Percentiles rank a stretch among this genome's conserved stretches.
Conservation (phyloP, 2,329 filamentous ascomycete genomes). For the Nothophoma quercina region DNA sequence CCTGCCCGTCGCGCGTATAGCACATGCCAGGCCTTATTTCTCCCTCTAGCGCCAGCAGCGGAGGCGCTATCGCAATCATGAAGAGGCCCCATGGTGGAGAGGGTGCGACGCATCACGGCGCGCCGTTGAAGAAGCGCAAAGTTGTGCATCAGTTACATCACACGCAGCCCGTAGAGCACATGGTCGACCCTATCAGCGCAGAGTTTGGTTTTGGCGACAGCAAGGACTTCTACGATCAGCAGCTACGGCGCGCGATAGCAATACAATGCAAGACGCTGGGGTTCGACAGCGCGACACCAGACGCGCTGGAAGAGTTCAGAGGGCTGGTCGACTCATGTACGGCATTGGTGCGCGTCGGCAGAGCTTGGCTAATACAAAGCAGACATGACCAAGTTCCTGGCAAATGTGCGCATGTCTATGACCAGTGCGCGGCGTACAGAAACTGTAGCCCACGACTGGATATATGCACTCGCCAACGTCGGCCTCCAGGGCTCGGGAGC, state of each 20-base stretch:
- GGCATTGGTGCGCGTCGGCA: conserved; percentile 35
- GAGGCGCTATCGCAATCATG: conserved; percentile 43
- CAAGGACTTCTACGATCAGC: conserved; percentile 61
- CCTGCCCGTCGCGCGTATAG: conserved; percentile 21
- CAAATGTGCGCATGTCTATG: conserved; percentile 66
- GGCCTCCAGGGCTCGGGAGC: conserved; percentile 51
- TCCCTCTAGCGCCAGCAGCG: conserved; percentile 40
- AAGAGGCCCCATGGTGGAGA: conserved; percentile 42
- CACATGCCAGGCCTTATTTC: conserved; percentile 45
- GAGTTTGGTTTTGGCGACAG: conserved; percentile 50
- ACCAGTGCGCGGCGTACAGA: conserved; percentile 61
- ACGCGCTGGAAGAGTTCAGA: conserved; percentile 65
- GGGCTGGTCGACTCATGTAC: conserved; percentile 66
- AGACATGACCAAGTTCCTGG: conserved; percentile 64
- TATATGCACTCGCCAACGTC: conserved; percentile 57
- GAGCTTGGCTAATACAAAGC: conserved; percentile 30
- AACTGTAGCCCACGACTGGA: conserved; percentile 67
- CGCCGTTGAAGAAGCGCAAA: conserved; percentile 45
- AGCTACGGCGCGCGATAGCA: conserved; percentile 64
- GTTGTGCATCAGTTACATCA: conserved; percentile 45
- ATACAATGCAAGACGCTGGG: conserved; percentile 60
- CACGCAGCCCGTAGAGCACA: conserved; percentile 43
- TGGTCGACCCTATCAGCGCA: conserved; percentile 46
- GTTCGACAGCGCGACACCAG: conserved; percentile 63
- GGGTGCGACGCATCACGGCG: conserved; percentile 27